Base-by-base conservation (phyloP, 257 asterid species). In the Ophiorrhiza pumila region DNA sequence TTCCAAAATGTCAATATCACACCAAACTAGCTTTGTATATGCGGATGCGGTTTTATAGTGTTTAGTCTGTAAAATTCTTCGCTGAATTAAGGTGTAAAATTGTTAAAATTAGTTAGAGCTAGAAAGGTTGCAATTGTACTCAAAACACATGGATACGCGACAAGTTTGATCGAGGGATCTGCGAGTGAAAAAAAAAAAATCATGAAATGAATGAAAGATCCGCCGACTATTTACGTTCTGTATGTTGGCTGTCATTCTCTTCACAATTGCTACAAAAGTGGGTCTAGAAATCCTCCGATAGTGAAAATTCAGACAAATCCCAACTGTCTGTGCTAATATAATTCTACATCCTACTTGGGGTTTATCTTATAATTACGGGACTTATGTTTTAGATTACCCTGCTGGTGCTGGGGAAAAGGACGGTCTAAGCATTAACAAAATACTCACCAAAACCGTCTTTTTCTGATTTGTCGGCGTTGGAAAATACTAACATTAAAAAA, bases 151-250 rank as follows among this genome's bases (percentile, higher is more conserved):
- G n/a, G n/a, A 20, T 10, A 60, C 2, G 5, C 18, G 43, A 7
- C 13, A 60, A 60, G 25, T 5, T 59, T 31, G 58, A 12, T 75
- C 76, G 46, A 41, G 14, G 17, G 58, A 25, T 68, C 46, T 25
- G 27, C 23, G 0, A 69, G 70, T 39, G 56, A 64, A 50, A 25
- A 71, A 46, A 14, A 22, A 71, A 46, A 14, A 22, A 15, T 60
- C 23, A 72, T 53, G 23, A 25, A 5, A 47, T 45, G 20, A 22
- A 31, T 41, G 45, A 63, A 71, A 39, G 69, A 13, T 59, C 32
- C 22, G 89, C 88, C 86, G 86, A 82, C 85, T 80, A 39, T 76
- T 79, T 64, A 73, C 88, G 41, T 82, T 80, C 86, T 84, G 87
- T 77, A 77, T 17, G 74, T 71, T 71, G 79, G 82, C 79, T 86